Conservation (phyloP, 257 asterid genomes). For the Coffea eugenioides region DNA sequence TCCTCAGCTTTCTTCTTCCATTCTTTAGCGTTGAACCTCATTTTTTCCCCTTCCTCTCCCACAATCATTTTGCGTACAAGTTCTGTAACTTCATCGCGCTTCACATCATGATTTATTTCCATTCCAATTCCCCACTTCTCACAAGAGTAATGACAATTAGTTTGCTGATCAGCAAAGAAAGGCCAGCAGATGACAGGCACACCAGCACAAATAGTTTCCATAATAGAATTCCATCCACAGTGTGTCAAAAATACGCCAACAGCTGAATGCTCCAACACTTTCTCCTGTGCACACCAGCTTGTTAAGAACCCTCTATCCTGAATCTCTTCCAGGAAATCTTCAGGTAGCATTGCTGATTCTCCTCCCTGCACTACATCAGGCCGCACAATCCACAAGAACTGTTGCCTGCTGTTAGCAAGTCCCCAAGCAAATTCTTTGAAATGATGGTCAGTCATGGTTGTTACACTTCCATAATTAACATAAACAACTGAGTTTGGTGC, state of each 20-base stretch:
- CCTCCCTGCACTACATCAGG: slow-evolving; percentile 47
- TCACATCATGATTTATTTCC: slow-evolving; percentile 45
- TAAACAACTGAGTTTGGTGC: slow-evolving; percentile 42
- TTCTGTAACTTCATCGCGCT: slow-evolving; percentile 38
- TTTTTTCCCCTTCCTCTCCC: slow-evolving; percentile 39
- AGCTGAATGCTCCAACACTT: slow-evolving; percentile 36
- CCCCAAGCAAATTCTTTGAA: slow-evolving; percentile 62
- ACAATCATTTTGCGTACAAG: slow-evolving; percentile 41
- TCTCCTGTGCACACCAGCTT: slow-evolving; percentile 51
- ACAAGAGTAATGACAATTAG: slow-evolving; percentile 46
- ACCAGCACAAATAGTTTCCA: slow-evolving; percentile 37
- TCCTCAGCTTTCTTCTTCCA: slow-evolving; percentile 53
- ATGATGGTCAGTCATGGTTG: slow-evolving; percentile 41
- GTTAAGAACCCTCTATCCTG: slow-evolving; percentile 39
- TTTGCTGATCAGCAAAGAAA: slow-evolving; percentile 53
- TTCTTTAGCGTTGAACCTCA: slow-evolving; percentile 45
- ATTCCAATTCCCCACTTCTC: slow-evolving; percentile 47
- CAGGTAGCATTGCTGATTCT: slow-evolving; percentile 18
- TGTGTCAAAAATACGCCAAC: slow-evolving; percentile 48
- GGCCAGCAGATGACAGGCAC: slow-evolving; percentile 61
- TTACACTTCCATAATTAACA: slow-evolving; percentile 55
- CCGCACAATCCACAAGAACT: slow-evolving; percentile 54
- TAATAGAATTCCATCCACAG: slow-evolving; percentile 56
- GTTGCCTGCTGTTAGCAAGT: slow-evolving; percentile 41
- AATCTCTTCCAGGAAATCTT: slow-evolving; percentile 40